Base-by-base conservation (phyloP, 78 protist genomes). In the Dictyostelium capitatum region DNA sequence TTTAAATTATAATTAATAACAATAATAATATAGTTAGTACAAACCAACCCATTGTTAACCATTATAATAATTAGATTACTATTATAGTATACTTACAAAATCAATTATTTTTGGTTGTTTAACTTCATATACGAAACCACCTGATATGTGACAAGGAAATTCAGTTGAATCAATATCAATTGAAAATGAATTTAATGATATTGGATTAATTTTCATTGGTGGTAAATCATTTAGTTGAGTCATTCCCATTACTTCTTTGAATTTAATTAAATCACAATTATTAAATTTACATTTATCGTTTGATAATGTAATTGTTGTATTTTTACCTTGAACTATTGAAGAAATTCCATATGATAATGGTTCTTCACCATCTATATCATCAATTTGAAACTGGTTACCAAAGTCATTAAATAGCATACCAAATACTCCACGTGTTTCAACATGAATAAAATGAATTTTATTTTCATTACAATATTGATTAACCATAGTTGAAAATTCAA, bases 161-260 rank as follows among this genome's bases (percentile, higher is more conserved):
- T 41, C 23, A 10, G 94, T 43, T 17, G 99, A 95, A 81, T 98
- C 98, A 37, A 37, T 37, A 10, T 91, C 98, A 78, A 98, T 92
- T 47, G 89, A 20, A 81, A 98, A 97, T 37, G 90, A 75, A 47
- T 65, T 64, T 62, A 80, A 82, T 19, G 89, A 56, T 64, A 89
- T 70, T 0, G 83, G 53, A 46, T 94, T 85, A 43, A 94, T 89
- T 46, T 85, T 74, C 70, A 67, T 64, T 57, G 91, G 89, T 73
- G 87, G 92, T 2, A 79, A 53, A 8, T 94, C 83, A 94, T 98
- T 98, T 48, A 98, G 89, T 70, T 79, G 97, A 7, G 82, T 15
- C 99, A 98, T 98, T 30, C 99, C 99, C 37, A 92, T 72, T 28
- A 98, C 90, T 70, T 95, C 98, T 30, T 94, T 48, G 83, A 98